These are phyloP conservation scores for Cryptosporidium bovis DNA, from an alignment of 169 alveolate species.

Conservation along the genomic window DNA sequence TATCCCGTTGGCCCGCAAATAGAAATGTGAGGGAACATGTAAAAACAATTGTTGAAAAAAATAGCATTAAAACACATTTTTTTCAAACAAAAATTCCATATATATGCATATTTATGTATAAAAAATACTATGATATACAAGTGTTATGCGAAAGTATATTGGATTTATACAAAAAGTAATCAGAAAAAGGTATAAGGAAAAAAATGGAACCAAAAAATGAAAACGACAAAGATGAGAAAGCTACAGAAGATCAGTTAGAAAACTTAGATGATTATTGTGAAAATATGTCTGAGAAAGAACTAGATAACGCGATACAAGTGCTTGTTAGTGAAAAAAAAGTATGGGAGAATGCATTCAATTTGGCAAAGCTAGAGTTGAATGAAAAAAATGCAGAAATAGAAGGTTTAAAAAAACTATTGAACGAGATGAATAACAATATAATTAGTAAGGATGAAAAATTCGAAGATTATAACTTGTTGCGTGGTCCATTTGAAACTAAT, in stretches of 20 bases:
- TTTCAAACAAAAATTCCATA: no score
- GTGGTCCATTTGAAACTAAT: slow-evolving; percentile 37
- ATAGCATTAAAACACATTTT: no score
- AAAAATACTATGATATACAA: no score
- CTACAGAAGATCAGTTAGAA: no score
- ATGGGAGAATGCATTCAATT: slow-evolving; percentile 60
- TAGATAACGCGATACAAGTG: slow-evolving; percentile 48
- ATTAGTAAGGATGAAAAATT: neutral
- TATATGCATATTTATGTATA: no score
- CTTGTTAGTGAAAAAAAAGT: slow-evolving; percentile 47
- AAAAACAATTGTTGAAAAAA: no score
- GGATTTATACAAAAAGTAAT: no score
- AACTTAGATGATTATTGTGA: no score
- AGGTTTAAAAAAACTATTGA: slow-evolving; percentile 15
- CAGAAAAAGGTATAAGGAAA: no score
- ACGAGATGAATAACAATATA: neutral
- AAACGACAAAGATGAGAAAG: neutral
- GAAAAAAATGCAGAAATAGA: slow-evolving; percentile 48
- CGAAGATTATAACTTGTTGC: neutral
- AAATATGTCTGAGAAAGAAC: slow-evolving; percentile 7
- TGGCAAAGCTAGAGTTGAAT: slow-evolving; percentile 42
- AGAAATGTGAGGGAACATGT: no score
- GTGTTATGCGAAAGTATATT: no score
- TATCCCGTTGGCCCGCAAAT: no score
- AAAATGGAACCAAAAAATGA: neutral